Percentiles rank a stretch among this genome's conserved stretches.
phyloP scores from a whole-genome alignment of 2,329 filamentous ascomycete genomes.

The Sporothrix inflata region DNA sequence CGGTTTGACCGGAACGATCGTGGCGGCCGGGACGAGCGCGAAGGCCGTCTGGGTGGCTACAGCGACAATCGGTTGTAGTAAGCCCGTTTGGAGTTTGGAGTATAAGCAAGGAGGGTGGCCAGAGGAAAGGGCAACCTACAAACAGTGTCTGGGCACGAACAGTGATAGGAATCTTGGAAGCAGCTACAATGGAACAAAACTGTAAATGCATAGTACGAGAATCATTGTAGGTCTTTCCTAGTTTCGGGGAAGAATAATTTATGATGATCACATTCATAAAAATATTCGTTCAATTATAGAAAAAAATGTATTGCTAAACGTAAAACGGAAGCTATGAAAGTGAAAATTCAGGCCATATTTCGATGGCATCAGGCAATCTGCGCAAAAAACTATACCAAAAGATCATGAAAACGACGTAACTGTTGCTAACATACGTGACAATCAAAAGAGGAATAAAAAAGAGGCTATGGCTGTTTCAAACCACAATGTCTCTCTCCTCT shows the following conservation, averaged over 20 bases:
- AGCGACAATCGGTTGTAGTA: conserved; percentile 21
- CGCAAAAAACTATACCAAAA: not conserved
- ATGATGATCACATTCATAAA: not conserved
- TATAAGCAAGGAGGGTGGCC: not conserved
- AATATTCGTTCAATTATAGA: not conserved
- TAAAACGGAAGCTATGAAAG: conserved; percentile 1
- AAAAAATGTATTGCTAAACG: not conserved
- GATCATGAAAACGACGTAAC: not conserved
- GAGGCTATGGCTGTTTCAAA: not conserved
- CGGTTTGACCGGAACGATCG: not conserved
- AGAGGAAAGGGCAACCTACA: not conserved
- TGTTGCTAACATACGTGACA: not conserved
- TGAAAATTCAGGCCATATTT: not conserved
- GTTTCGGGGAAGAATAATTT: not conserved
- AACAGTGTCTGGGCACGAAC: not conserved
- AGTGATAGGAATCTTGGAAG: conserved; percentile 15
- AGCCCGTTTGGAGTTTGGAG: not conserved
- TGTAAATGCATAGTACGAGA: not conserved
- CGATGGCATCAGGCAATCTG: not conserved
- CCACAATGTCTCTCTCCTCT: not conserved
- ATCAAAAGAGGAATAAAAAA: not conserved
- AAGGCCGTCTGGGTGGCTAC: conserved; percentile 27
- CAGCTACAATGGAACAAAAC: too few relatives aligned
- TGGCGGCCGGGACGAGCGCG: conserved; percentile 22
- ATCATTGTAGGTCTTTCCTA: not conserved